Evolutionary conservation across 352 stramenopile genomes (phyloP).

Genomic region (Phytophthora pinifolia): DNA sequence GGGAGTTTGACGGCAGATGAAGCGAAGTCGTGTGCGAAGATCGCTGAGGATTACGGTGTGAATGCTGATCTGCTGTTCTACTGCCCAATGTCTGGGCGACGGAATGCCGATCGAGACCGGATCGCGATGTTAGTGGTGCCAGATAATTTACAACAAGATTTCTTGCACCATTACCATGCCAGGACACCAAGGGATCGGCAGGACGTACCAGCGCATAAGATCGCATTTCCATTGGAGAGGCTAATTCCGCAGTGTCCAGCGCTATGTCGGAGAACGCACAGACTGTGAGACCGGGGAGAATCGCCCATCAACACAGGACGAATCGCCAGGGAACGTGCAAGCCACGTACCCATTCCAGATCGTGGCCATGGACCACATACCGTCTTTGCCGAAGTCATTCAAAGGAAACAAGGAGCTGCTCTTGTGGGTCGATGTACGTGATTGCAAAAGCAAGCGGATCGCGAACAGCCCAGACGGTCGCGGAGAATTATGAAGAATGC

Average conservation of each 20-base stretch:
- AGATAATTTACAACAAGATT: conserved; percentile 5
- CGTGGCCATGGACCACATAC: too few relatives aligned
- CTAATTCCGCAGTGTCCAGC: conserved; percentile 1
- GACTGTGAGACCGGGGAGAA: conserved; percentile 21
- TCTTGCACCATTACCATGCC: conserved; percentile 12
- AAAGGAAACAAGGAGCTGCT: conserved; percentile 27
- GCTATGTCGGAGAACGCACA: conserved; percentile 1
- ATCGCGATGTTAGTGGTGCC: not conserved
- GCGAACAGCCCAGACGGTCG: too few relatives aligned
- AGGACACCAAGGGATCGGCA: conserved; percentile 6
- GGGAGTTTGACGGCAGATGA: not conserved
- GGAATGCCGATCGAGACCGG: not conserved
- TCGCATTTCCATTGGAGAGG: conserved; percentile 10
- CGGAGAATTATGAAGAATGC: too few relatives aligned
- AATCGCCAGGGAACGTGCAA: conserved; percentile 2
- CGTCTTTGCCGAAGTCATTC: not conserved
- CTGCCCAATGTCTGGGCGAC: not conserved
- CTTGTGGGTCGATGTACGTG: conserved; percentile 15
- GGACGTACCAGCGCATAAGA: conserved; percentile 3
- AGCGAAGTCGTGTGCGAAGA: not conserved
- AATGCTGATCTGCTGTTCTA: conserved; percentile 13
- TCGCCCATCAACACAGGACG: not conserved
- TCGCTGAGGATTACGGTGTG: not conserved
- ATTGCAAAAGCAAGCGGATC: too few relatives aligned
- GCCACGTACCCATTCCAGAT: too few relatives aligned